Evolutionary conservation across 2,329 filamentous ascomycete species (phyloP).

Genomic region (Talaromyces marneffei): DNA sequence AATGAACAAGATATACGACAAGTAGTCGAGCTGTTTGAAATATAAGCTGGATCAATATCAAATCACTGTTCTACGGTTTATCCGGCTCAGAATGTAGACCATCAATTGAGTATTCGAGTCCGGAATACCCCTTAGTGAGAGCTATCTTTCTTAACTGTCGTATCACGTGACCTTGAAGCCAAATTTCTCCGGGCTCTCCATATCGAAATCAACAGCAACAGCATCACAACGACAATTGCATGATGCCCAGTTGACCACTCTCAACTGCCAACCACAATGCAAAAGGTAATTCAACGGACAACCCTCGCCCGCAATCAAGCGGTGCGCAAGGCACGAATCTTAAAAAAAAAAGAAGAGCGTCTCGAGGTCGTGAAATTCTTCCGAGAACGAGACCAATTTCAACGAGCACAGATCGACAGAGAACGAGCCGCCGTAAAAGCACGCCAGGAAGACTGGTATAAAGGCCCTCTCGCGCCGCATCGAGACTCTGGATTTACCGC

Average conservation of each 20-base stretch:
- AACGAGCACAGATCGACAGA: conserved; percentile 31
- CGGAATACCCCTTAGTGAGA: background rate
- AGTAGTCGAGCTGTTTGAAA: background rate
- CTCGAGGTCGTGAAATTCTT: conserved; percentile 28
- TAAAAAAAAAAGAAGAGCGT: conserved; percentile 37
- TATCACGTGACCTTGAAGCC: conserved; percentile 11
- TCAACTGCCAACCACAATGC: conserved; percentile 46
- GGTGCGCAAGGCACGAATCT: conserved; percentile 40
- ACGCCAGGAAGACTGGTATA: conserved; percentile 68
- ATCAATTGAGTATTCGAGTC: background rate
- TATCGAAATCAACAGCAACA: conserved; percentile 17
- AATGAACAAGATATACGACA: background rate
- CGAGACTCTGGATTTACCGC: conserved; percentile 59
- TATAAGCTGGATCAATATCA: background rate
- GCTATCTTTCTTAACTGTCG: background rate
- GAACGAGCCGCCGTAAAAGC: conserved; percentile 46
- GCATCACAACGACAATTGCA: background rate
- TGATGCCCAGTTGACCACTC: background rate
- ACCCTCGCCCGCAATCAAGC: conserved; percentile 62
- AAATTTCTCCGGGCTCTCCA: conserved; percentile 7
- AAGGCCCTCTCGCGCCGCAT: conserved; percentile 72
- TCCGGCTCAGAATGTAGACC: background rate
- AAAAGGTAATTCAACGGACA: conserved; percentile 64
- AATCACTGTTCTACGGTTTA: background rate
- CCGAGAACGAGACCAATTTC: conserved; percentile 26